Percentiles rank a stretch among this genome's conserved stretches.
phyloP scores from a whole-genome alignment of 768 basidiomycete genomes.

The Lyophyllum decastes region DNA sequence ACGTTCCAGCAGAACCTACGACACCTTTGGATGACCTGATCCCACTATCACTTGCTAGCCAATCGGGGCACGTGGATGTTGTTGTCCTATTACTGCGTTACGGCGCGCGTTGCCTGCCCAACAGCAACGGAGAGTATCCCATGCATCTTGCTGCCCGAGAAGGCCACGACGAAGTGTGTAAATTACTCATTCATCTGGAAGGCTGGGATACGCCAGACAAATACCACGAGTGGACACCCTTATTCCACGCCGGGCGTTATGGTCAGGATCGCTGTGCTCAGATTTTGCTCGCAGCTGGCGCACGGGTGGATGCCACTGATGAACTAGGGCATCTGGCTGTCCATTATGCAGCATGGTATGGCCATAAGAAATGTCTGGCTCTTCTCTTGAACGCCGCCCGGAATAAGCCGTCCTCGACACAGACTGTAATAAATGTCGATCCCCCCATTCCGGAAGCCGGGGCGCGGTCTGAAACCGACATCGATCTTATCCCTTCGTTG shows the following conservation, averaged over 20 bases:
- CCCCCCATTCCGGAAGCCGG: constrained; percentile 42
- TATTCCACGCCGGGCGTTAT: constrained; percentile 92
- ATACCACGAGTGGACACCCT: constrained; percentile 97
- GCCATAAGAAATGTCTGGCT: constrained; percentile 70
- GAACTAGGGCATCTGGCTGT: constrained; percentile 84
- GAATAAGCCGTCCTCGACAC: constrained; percentile 26
- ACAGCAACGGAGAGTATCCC: constrained; percentile 95
- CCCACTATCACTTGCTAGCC: constrained; percentile 89
- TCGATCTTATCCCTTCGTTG: constrained; percentile 92
- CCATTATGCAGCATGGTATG: constrained; percentile 98
- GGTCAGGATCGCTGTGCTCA: constrained; percentile 75
- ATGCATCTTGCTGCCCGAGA: constrained; percentile 94
- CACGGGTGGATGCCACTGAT: constrained; percentile 74
- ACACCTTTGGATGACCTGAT: constrained; percentile 67
- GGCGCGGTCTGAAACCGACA: constrained; percentile 58
- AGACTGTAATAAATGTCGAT: constrained; percentile 24
- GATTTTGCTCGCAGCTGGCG: constrained; percentile 79
- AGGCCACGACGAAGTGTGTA: constrained; percentile 87
- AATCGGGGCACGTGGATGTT: constrained; percentile 85
- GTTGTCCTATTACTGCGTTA: constrained; percentile 74
- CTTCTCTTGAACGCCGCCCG: constrained; percentile 53
- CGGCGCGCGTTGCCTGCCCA: constrained; percentile 78
- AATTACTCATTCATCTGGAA: constrained; percentile 67
- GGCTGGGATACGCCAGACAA: constrained; percentile 92
- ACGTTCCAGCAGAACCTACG: constrained; percentile 61